phyloP scores from a whole-genome alignment of 139 green algal genomes.

The Picochlorum sp. region DNA sequence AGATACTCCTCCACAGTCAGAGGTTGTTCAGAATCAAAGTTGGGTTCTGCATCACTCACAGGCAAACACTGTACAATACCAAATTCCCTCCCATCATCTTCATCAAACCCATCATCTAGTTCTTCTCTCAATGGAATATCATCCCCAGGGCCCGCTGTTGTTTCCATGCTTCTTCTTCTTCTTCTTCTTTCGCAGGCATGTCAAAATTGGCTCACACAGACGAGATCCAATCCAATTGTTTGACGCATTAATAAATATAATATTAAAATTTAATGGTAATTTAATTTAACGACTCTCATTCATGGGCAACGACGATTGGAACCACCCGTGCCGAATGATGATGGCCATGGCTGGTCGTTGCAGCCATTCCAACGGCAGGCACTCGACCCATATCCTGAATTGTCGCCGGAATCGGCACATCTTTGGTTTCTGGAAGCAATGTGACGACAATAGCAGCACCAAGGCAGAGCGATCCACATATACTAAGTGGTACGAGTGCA shows the following conservation, averaged over 20 bases:
- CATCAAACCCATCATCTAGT: conserved; percentile 8
- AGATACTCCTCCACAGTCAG: conserved; percentile 51
- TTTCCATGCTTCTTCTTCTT: too few relatives aligned
- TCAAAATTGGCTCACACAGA: too few relatives aligned
- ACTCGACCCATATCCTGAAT: conserved; percentile 17
- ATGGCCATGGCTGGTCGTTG: too few relatives aligned
- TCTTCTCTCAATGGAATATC: too few relatives aligned
- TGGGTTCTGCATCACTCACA: conserved; percentile 42
- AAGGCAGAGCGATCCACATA: conserved; percentile 14
- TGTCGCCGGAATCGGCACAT: conserved; percentile 4
- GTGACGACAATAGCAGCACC: conserved; percentile 7
- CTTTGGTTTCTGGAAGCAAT: conserved; percentile 22
- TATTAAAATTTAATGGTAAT: too few relatives aligned
- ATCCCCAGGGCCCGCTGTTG: too few relatives aligned
- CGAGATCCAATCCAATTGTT: too few relatives aligned
- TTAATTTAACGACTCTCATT: too few relatives aligned
- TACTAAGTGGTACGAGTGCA: conserved; percentile 16
- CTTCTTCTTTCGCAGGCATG: too few relatives aligned
- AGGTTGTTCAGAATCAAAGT: conserved; percentile 37
- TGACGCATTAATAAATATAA: too few relatives aligned
- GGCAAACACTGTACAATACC: conserved; percentile 59
- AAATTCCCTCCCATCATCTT: conserved; percentile 50
- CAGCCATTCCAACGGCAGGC: neutral
- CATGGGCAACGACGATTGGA: too few relatives aligned
- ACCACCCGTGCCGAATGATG: too few relatives aligned